phyloP scores from a whole-genome alignment of 805 yeast species.

The Candida verbasci region DNA sequence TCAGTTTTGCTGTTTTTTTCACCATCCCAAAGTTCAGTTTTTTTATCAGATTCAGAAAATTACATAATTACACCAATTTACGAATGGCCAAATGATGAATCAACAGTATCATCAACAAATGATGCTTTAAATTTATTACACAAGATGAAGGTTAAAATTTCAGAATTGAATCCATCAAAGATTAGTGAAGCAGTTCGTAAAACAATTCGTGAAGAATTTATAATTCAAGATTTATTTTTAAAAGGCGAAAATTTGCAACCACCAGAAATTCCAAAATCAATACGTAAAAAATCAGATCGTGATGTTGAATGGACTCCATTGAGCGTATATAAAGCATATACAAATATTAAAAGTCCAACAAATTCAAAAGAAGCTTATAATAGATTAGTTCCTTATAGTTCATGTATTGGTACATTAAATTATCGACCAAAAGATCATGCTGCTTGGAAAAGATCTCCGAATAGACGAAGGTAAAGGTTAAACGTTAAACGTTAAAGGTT shows the following conservation, averaged over 20 bases:
- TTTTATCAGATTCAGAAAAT: slow-evolving; percentile 2
- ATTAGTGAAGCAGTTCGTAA: slow-evolving; percentile 8
- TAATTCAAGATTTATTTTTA: slow-evolving; percentile 8
- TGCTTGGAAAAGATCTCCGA: slow-evolving; percentile 10
- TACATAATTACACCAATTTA: slow-evolving; percentile 8
- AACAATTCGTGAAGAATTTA: slow-evolving; percentile 13
- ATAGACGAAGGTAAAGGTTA: slow-evolving; percentile 9
- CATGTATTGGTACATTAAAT: slow-evolving; percentile 11
- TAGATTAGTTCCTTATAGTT: slow-evolving; percentile 10
- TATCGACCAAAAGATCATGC: slow-evolving; percentile 12
- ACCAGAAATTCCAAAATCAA: slow-evolving; percentile 6
- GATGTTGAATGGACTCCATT: slow-evolving; percentile 27
- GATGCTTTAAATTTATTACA: slow-evolving; percentile 6
- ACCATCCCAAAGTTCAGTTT: slow-evolving; percentile 1
- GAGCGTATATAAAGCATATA: slow-evolving; percentile 28
- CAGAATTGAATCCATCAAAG: slow-evolving; percentile 8
- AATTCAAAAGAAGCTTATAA: slow-evolving; percentile 9
- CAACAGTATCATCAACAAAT: slow-evolving; percentile 1
- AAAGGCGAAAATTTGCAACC: slow-evolving; percentile 5
- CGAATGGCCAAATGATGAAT: slow-evolving; percentile 11
- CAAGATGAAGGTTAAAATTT: slow-evolving; percentile 4
- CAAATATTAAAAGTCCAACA: slow-evolving; percentile 24
- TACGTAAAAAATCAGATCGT: slow-evolving; percentile 7
- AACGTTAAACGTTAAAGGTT: not conserved
- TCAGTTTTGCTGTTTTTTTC: slow-evolving; percentile 6